Conservation (phyloP, 805 yeast species). For the Ogataea populi-albae region DNA sequence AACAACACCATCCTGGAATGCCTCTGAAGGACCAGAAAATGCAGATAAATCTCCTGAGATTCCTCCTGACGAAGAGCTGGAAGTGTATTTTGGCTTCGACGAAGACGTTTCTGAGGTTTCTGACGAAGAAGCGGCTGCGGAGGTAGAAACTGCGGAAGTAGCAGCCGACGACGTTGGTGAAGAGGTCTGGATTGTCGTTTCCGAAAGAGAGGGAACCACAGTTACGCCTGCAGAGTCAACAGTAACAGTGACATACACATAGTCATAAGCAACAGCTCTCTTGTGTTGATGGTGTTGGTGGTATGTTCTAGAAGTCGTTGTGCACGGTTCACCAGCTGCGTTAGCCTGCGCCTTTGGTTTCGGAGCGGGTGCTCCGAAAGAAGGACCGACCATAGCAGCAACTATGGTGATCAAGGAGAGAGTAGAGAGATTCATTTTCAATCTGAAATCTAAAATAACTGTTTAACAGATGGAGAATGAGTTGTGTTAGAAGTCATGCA, state of each 20-base stretch:
- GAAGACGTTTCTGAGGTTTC: conserved; percentile 34
- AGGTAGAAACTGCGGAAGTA: conserved; percentile 21
- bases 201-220: conserved; percentile 25
- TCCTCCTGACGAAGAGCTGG: conserved; percentile 33
- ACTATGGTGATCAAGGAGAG: conserved; percentile 25
- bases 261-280: conserved; percentile 51
- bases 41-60: conserved; percentile 56
- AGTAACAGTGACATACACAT: conserved; percentile 50
- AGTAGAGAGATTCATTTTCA: conserved; percentile 26
- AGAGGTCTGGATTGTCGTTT: conserved; percentile 25
- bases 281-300: conserved; percentile 64
- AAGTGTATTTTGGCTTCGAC: conserved; percentile 24
- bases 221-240: conserved; percentile 50
- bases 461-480: background rate
- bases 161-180: conserved; percentile 27
- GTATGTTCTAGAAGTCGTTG: conserved; percentile 36
- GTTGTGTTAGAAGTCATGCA: too few species aligned
- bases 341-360: conserved; percentile 30
- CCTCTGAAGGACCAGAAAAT: conserved; percentile 53
- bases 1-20: conserved; percentile 71
- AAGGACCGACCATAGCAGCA: conserved; percentile 23
- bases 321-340: conserved; percentile 35
- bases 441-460: background rate
- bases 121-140: conserved; percentile 30
- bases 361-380: conserved; percentile 33